These are phyloP conservation scores for Iris macrosiphon DNA, from an alignment of 106 monocot species.

Conservation along the genomic window DNA sequence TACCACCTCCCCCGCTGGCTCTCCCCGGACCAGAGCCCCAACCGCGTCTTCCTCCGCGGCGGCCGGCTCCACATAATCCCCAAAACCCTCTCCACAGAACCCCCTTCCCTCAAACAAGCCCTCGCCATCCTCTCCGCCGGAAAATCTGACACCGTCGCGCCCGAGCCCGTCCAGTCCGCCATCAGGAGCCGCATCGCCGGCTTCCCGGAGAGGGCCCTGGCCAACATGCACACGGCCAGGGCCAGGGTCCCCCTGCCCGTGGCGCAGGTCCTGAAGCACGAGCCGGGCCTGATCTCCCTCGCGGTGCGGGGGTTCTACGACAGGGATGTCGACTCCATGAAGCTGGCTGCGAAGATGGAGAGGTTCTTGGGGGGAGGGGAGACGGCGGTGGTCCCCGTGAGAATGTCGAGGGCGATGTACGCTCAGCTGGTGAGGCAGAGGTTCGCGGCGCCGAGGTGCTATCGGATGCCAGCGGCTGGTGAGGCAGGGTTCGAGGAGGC, in stretches of 20 bases:
- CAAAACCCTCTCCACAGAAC: slow-evolving; percentile 5
- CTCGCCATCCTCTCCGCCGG: slow-evolving; percentile 29
- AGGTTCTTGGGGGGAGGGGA: slow-evolving; percentile 57
- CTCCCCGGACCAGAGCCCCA: slow-evolving; percentile 44
- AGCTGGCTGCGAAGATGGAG: slow-evolving; percentile 76
- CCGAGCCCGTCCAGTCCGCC: slow-evolving; percentile 39
- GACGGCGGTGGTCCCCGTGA: slow-evolving; percentile 46
- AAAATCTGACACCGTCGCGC: slow-evolving; percentile 39
- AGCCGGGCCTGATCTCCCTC: slow-evolving; percentile 72
- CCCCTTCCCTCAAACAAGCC: slow-evolving; percentile 31
- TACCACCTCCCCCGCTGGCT: slow-evolving; percentile 71
- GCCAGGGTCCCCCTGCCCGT: slow-evolving; percentile 71
- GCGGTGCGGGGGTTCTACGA: slow-evolving; percentile 91
- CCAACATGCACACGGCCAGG: slow-evolving; percentile 52
- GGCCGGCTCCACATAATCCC: slow-evolving; percentile 73
- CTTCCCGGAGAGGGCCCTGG: slow-evolving; percentile 58
- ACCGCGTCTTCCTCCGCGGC: slow-evolving; percentile 72
- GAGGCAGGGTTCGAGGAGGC: slow-evolving; percentile 63
- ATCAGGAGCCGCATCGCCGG: slow-evolving; percentile 24
- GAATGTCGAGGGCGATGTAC: slow-evolving; percentile 94
- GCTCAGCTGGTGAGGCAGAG: slow-evolving; percentile 87
- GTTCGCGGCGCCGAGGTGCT: slow-evolving; percentile 69
- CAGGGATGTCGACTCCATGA: slow-evolving; percentile 89
- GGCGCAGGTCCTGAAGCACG: slow-evolving; percentile 76
- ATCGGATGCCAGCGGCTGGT: slow-evolving; percentile 63